These are phyloP conservation scores for Aureobasidium subglaciale DNA, from an alignment of 2,329 filamentous ascomycete species.

Conservation along the genomic window DNA sequence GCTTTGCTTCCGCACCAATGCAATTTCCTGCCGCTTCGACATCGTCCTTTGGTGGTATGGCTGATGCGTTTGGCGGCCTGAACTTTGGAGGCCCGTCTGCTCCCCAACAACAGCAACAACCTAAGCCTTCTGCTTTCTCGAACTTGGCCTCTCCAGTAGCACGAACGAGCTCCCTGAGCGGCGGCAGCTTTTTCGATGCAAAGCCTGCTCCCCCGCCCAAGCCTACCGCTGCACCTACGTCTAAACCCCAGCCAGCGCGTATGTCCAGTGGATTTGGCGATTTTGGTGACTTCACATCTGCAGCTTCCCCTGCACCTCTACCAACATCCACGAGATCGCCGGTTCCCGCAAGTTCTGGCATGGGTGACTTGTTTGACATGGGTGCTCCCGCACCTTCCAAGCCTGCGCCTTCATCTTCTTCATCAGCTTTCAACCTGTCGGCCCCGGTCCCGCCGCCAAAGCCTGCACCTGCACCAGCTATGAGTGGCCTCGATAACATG, in stretches of 20 bases:
- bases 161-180: slow-evolving; percentile 45
- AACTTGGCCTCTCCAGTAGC: slow-evolving; percentile 48
- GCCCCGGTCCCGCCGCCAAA: slow-evolving; percentile 34
- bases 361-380: slow-evolving; percentile 79
- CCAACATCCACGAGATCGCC: slow-evolving; percentile 35
- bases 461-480: slow-evolving; percentile 28
- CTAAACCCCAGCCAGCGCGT: slow-evolving; percentile 42
- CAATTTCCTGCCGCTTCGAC: slow-evolving; percentile 38
- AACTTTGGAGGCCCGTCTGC: slow-evolving; percentile 45
- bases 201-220: slow-evolving; percentile 38
- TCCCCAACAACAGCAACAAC: slow-evolving; percentile 31
- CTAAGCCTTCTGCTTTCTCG: slow-evolving; percentile 59
- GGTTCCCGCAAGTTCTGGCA: slow-evolving; percentile 39
- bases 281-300: slow-evolving; percentile 56
- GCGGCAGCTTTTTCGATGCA: slow-evolving; percentile 77
- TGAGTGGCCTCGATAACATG: slow-evolving; percentile 44
- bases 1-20: slow-evolving; percentile 53
- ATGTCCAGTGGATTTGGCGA: slow-evolving; percentile 43
- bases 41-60: slow-evolving; percentile 56
- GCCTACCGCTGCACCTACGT: slow-evolving; percentile 42
- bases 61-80: slow-evolving; percentile 70
- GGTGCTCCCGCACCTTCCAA: slow-evolving; percentile 36
- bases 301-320: slow-evolving; percentile 46
- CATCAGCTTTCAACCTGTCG: slow-evolving; percentile 80
- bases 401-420: slow-evolving; percentile 31